phyloP scores from a whole-genome alignment of 2,329 filamentous ascomycete species.

The Aschersonia sp. region DNA sequence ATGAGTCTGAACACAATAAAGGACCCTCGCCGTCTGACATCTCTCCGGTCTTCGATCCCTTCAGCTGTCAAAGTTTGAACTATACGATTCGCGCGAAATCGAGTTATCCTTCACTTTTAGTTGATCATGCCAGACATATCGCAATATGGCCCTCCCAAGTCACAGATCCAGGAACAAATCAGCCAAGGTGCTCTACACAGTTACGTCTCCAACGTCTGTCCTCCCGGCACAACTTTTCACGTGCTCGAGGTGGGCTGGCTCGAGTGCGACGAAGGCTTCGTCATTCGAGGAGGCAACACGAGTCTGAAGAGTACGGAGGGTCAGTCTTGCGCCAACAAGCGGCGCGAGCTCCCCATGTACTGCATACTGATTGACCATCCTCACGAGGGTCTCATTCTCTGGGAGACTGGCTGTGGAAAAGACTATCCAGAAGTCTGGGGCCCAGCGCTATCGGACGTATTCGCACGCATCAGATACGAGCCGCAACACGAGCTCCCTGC shows the following conservation, averaged over 20 bases:
- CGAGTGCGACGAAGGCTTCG: slow-evolving; percentile 2
- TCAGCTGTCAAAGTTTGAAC: not conserved
- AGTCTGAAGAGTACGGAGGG: slow-evolving; percentile 1
- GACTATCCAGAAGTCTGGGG: slow-evolving; percentile 8
- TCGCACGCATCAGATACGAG: slow-evolving; percentile 7
- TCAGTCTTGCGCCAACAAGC: not conserved
- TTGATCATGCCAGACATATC: not conserved
- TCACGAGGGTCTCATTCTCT: slow-evolving; percentile 7
- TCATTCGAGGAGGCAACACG: slow-evolving; percentile 1
- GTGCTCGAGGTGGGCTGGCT: slow-evolving; percentile 1
- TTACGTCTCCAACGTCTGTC: slow-evolving; percentile 1
- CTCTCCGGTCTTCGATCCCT: not conserved
- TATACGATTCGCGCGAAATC: not conserved
- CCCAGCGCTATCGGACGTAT: slow-evolving; percentile 6
- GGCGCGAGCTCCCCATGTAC: slow-evolving; percentile 2
- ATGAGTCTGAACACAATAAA: too few species aligned
- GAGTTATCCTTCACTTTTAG: not conserved
- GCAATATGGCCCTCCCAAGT: not conserved
- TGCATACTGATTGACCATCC: slow-evolving; percentile 6
- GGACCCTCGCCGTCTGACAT: too few species aligned
- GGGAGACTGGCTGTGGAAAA: slow-evolving; percentile 7
- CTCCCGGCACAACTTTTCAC: not conserved
- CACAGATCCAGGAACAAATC: slow-evolving; percentile 1
- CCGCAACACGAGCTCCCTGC: slow-evolving; percentile 6
- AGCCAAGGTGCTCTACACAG: not conserved